phyloP scores from a whole-genome alignment of 768 basidiomycete genomes.

The Termitomyces sp. region DNA sequence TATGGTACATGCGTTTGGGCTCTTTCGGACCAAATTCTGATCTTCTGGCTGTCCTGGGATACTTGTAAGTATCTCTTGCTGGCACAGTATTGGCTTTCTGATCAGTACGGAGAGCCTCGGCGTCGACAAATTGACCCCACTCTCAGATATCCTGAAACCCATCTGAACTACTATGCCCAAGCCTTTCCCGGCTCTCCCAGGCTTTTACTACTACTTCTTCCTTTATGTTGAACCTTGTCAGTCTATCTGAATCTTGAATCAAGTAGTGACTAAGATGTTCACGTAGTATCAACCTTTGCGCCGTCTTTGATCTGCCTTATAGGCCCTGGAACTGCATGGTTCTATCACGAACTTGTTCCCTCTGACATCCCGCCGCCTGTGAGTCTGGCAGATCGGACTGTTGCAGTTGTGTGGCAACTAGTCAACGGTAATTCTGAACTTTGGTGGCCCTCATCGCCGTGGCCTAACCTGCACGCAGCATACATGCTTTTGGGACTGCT shows the following conservation, averaged over 20 bases:
- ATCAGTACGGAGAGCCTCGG: background rate
- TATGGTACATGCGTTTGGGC: background rate
- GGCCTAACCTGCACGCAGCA: constrained; percentile 21
- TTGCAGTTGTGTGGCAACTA: constrained; percentile 66
- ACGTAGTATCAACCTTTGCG: constrained; percentile 32
- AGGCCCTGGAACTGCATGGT: constrained; percentile 63
- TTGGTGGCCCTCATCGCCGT: background rate
- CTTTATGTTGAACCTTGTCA: constrained; percentile 64
- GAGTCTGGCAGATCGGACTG: constrained; percentile 44
- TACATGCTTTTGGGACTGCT: constrained; percentile 45
- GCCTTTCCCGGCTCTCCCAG: constrained; percentile 55
- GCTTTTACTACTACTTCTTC: constrained; percentile 60
- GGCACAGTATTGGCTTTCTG: background rate
- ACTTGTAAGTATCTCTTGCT: background rate
- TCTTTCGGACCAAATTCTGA: background rate
- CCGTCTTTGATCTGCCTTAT: constrained; percentile 43
- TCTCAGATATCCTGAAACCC: background rate
- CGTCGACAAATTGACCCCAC: background rate
- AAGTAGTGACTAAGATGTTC: background rate
- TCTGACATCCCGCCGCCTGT: constrained; percentile 26
- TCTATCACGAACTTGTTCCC: constrained; percentile 63
- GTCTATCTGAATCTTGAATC: constrained; percentile 2
- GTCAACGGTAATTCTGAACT: constrained; percentile 48
- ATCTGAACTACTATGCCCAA: constrained; percentile 7
- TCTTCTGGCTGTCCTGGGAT: background rate